Evolutionary conservation across 768 basidiomycete genomes (phyloP), one percentile per base, ranked within the genome.

Genomic region (Tricholoma sp.): DNA sequence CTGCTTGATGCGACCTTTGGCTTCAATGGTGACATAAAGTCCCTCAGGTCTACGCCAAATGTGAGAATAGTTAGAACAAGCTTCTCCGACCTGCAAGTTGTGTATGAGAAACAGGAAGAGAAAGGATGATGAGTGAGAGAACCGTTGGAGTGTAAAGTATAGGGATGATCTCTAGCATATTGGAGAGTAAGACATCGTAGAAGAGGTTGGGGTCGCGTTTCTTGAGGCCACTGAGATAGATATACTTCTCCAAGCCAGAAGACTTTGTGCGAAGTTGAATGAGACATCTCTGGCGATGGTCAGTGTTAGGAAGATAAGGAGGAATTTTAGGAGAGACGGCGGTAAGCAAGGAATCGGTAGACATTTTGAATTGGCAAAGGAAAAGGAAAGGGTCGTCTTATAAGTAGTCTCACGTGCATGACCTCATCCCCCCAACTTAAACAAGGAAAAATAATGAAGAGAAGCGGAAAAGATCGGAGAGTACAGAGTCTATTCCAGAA

Each of bases 131-230:
- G 50, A 56, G 49, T 62, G 41, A 3, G 42, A 53, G 34, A 52
- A 87, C 87, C 57, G 86, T 88, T 4, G 88, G 88, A 5, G 88
- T 90, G 69, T 90, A 90, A 24, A 90, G 70, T 57, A 90, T 80
- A 12, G 88, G 88, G 18, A 84, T 74, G 39, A 88, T 73, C 69
- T 85, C 86, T 65, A 79, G 70, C 77, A 88, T 79, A 66, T 88
- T 82, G 58, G 72, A 76, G 36, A 84, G 72, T 11, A 87, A 62
- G 32, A 88, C 74, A 37, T 80, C 75, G 64, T 89, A 89, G 70
- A 89, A 91, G 12, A 89, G 73, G 50, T 78, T 75, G 29, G 81
- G 70, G 63, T 89, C 82, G 58, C 84, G 78, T 33, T 78, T 75
- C 61, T 88, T 82, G 63, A 90, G 76, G 9, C 79, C 79, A 37